Evolutionary conservation across 1,284 basidiomycete genomes (phyloP), one percentile per base, ranked within the genome.

Genomic region (Vanrija pseudolonga): DNA sequence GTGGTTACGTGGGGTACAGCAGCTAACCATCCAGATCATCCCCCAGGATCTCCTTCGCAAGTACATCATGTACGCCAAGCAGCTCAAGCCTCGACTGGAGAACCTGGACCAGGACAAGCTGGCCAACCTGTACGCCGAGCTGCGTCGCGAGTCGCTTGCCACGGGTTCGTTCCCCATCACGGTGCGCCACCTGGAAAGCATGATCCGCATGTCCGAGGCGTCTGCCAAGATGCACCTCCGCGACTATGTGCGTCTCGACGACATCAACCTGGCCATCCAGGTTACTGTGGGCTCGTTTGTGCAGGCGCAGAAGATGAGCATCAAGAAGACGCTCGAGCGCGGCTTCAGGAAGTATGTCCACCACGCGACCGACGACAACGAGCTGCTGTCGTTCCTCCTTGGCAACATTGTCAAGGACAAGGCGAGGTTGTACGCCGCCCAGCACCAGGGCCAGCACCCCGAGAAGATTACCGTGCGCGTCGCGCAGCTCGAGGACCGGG

Each of bases 191-290:
- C 78, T 99, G 57, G 96, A 99, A 78, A 94, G 90, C 72, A 98
- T 97, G 90, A 98, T 99, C 76, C 86, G 96, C 43, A 98, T 98
- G 96, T 85, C 92, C 2, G 95, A 99, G 76, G 94, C 96, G 15
- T 92, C 89, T 65, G 96, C 95, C 44, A 97, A 97, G 81, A 98
- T 99, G 95, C 88, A 94, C 56, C 79, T 99, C 60, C 83, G 96
- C 47, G 96, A 98, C 76, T 97, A 90, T 69, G 96, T 98, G 45
- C 85, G 96, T 39, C 81, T 86, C 14, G 96, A 98, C 75, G 96
- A 98, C 73, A 94, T 99, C 65, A 94, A 99, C 73, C 79, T 98
- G 50, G 95, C 96, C 2, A 98, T 99, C 63, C 90, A 91, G 61
- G 93, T 97, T 38, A 89, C 91, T 3, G 86, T 99, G 23, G 87